Conservation (phyloP, 108 stramenopile genomes). For the Cylindrotheca closterium region DNA sequence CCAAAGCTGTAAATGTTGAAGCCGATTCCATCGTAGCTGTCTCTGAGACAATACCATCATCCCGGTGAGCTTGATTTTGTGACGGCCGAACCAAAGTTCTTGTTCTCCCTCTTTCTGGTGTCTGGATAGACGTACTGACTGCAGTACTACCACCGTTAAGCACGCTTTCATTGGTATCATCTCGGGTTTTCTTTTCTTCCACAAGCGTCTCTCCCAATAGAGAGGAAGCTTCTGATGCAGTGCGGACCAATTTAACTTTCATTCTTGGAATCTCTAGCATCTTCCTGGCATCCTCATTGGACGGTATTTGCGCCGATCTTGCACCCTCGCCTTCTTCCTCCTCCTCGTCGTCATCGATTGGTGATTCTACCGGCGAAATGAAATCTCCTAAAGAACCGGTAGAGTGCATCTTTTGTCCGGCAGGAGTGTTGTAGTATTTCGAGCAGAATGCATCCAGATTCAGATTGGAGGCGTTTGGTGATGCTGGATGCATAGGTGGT, state of each 20-base stretch:
- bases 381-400: constrained; percentile 9
- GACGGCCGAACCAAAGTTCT: too few species aligned
- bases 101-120: too few species aligned
- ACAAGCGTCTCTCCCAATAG: not conserved
- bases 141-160: too few species aligned
- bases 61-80: too few species aligned
- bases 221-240: not conserved
- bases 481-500: not conserved
- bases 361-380: constrained; percentile 10
- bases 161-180: not conserved
- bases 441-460: constrained; percentile 14
- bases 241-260: not conserved
- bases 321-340: not conserved
- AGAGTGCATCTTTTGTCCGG: not conserved
- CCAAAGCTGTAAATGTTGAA: not conserved
- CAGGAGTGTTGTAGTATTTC: constrained; percentile 11
- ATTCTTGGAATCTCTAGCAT: not conserved
- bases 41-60: not conserved
- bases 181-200: not conserved
- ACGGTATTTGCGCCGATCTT: not conserved
- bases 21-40: not conserved
- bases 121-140: too few species aligned
- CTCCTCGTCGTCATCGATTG: constrained; percentile 3
- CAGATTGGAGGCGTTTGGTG: not conserved
- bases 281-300: not conserved